Conservation (phyloP, 208 protist genomes). For the Phytomonas sp. region DNA sequence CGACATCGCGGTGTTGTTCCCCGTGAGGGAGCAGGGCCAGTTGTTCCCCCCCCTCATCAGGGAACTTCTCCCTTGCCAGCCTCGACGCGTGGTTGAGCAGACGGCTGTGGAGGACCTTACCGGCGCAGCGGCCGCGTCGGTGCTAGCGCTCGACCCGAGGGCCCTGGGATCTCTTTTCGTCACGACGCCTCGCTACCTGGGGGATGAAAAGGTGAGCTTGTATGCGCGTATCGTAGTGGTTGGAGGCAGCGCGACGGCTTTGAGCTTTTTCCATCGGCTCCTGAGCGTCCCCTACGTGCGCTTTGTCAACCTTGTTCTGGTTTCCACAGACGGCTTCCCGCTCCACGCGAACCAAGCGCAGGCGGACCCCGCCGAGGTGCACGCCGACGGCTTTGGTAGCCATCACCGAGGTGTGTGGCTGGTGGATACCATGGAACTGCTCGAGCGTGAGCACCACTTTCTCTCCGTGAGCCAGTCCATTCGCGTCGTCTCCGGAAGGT, state of each 20-base stretch:
- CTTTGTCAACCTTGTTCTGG: slow-evolving; percentile 82
- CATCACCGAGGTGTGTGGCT: slow-evolving; percentile 27
- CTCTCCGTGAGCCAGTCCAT: slow-evolving; percentile 44
- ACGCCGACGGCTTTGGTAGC: slow-evolving; percentile 11
- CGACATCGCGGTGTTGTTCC: slow-evolving; percentile 50
- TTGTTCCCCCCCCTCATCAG: slow-evolving; percentile 33
- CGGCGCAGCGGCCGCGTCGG: background rate
- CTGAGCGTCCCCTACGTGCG: slow-evolving; percentile 67
- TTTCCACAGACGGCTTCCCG: slow-evolving; percentile 79
- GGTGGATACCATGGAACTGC: slow-evolving; percentile 60
- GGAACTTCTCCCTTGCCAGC: slow-evolving; percentile 34
- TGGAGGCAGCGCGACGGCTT: slow-evolving; percentile 71
- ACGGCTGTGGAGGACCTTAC: background rate
- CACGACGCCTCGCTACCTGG: slow-evolving; percentile 58
- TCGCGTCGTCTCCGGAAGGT: slow-evolving; percentile 63
- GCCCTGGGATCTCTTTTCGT: slow-evolving; percentile 62
- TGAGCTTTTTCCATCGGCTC: slow-evolving; percentile 71
- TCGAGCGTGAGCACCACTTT: slow-evolving; percentile 74
- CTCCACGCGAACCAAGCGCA: slow-evolving; percentile 53
- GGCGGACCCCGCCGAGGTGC: slow-evolving; percentile 7
- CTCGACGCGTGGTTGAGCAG: slow-evolving; percentile 68
- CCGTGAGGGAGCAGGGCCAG: slow-evolving; percentile 17
- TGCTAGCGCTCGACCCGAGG: slow-evolving; percentile 6
- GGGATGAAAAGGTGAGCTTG: slow-evolving; percentile 69
- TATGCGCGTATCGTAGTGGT: slow-evolving; percentile 81